Conservation (phyloP, 306 rosid species). For the Benincasa hispida region DNA sequence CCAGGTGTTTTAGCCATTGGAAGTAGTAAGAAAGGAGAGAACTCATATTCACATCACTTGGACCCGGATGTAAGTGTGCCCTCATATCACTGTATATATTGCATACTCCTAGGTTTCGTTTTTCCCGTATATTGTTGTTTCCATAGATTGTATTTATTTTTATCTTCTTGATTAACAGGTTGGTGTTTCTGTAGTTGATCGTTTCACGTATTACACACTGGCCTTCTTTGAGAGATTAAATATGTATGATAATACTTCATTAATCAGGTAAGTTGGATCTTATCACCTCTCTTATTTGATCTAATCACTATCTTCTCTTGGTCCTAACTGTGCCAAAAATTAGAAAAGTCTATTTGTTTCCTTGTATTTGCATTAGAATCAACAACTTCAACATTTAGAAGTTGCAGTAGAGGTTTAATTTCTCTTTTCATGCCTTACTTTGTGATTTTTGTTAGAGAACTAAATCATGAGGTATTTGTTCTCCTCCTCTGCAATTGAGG, state of each 20-base stretch:
- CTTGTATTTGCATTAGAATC: background rate
- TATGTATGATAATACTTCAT: conserved; percentile 86
- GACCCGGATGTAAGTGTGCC: conserved; percentile 72
- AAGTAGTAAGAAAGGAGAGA: conserved; percentile 98
- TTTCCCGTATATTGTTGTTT: background rate
- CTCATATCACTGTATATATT: background rate
- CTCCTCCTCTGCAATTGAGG: background rate
- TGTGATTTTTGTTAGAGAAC: background rate
- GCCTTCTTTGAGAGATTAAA: conserved; percentile 87
- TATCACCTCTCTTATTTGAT: background rate
- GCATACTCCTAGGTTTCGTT: background rate
- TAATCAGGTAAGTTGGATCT: conserved; percentile 49
- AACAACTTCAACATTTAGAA: background rate
- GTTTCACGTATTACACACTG: conserved; percentile 86
- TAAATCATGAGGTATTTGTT: background rate
- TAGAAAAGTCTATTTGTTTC: background rate
- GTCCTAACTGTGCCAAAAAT: background rate
- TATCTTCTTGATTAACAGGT: conserved; percentile 32
- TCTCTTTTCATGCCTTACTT: background rate
- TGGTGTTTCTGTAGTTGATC: conserved; percentile 96
- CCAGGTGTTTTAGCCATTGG: conserved; percentile 92
- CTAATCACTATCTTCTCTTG: background rate
- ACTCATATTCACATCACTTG: conserved; percentile 96
- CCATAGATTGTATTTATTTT: conserved; percentile 9
- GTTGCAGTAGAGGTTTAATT: background rate